Conservation (phyloP, 1,284 basidiomycete genomes). For the Agaricales sp. region DNA sequence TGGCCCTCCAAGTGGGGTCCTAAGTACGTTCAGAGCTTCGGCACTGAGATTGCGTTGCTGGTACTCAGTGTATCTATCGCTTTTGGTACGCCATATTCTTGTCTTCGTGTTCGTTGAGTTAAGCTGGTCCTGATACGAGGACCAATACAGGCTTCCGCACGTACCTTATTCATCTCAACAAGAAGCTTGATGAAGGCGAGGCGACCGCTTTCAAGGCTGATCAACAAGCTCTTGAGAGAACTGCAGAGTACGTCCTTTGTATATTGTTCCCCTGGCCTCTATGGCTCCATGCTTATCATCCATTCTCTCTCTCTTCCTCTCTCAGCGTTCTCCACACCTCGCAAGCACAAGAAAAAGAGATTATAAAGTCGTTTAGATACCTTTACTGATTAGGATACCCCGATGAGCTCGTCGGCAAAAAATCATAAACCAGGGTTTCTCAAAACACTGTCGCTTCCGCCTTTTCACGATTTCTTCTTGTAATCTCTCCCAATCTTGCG, state of each 20-base stretch:
- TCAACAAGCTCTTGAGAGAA: conserved; percentile 7
- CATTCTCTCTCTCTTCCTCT: neutral
- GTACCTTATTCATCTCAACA: conserved; percentile 11
- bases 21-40: conserved; percentile 12
- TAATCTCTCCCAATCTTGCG: no score
- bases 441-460: no score
- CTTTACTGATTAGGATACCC: conserved; percentile 10
- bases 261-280: no score
- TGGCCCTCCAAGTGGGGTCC: conserved; percentile 12
- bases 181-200: conserved; percentile 12
- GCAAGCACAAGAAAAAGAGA: conserved; percentile 5
- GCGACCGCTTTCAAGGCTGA: conserved; percentile 7
- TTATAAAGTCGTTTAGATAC: conserved; percentile 9
- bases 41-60: conserved; percentile 12
- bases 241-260: conserved; percentile 11
- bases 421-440: no score
- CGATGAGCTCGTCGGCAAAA: no score
- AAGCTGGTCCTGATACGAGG: no score
- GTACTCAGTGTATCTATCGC: conserved; percentile 11
- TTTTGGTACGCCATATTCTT: conserved; percentile 8
- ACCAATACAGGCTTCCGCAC: conserved; percentile 10
- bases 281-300: no score
- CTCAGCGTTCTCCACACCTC: conserved; percentile 9
- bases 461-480: no score
- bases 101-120: neutral